A percentile compares a stretch with the other conserved stretches of the same genome.
These are phyloP conservation scores for Tulasnella sp. DNA, from an alignment of 768 basidiomycete genomes.

Conservation along the genomic window DNA sequence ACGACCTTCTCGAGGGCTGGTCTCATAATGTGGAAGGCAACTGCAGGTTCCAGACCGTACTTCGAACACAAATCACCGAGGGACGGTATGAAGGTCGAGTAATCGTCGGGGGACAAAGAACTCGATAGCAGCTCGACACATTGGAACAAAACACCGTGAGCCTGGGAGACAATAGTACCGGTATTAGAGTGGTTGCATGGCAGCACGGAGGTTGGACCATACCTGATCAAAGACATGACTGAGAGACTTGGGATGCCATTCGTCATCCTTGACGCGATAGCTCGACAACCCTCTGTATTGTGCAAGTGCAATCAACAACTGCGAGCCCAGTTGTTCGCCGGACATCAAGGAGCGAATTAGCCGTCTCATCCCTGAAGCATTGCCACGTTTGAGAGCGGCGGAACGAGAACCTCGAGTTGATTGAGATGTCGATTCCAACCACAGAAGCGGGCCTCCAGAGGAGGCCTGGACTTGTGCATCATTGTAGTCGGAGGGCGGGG, in stretches of 20 bases:
- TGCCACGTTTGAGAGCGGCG: slow-evolving; percentile 48
- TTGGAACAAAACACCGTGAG: slow-evolving; percentile 85
- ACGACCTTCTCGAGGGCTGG: slow-evolving; percentile 35
- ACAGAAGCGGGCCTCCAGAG: slow-evolving; percentile 80
- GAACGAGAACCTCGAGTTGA: slow-evolving; percentile 50
- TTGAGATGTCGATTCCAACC: slow-evolving; percentile 83
- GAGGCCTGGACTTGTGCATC: slow-evolving; percentile 84
- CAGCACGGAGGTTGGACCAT: slow-evolving; percentile 32
- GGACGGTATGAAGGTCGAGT: slow-evolving; percentile 65
- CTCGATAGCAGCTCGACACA: slow-evolving; percentile 82
- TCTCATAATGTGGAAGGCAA: slow-evolving; percentile 91
- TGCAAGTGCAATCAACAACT: slow-evolving; percentile 84
- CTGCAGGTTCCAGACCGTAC: slow-evolving; percentile 74
- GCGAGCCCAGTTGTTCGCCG: slow-evolving; percentile 65
- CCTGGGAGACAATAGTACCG: slow-evolving; percentile 41
- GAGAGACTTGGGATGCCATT: slow-evolving; percentile 77
- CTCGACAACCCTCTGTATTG: slow-evolving; percentile 85
- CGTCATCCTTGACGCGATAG: slow-evolving; percentile 47
- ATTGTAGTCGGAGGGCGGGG: slow-evolving; percentile 81
- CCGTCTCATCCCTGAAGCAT: slow-evolving; percentile 36
- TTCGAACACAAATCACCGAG: slow-evolving; percentile 61
- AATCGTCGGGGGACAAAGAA: slow-evolving; percentile 61
- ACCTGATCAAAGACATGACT: slow-evolving; percentile 85
- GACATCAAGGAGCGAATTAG: slow-evolving; percentile 61
- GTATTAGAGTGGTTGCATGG: neutral